Evolutionary conservation across 768 basidiomycete genomes (phyloP), one percentile per base, ranked within the genome.

Genomic region (Coprinellus micaceus): DNA sequence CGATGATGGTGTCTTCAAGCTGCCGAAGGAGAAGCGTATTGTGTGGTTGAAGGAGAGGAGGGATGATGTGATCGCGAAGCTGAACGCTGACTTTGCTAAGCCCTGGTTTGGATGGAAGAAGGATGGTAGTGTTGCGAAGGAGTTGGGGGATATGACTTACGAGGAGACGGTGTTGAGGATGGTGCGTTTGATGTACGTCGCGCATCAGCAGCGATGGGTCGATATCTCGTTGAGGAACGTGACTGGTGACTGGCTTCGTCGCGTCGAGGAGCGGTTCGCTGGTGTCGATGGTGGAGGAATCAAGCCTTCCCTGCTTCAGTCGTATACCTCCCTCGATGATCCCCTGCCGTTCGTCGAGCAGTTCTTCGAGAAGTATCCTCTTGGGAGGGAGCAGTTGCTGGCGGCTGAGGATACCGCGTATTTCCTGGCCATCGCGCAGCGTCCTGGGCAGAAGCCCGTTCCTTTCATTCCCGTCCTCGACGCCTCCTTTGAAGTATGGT

Each of bases 61-160:
- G 64, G 86, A 89, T 56, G 94, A 96, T 66, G 82, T 98, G 44
- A 95, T 99, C 64, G 81, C 74, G 44, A 94, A 94, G 69, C 77
- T 99, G 57, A 98, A 99, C 81, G 85, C 80, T 66, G 91, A 98
- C 75, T 98, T 98, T 71, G 83, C 89, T 53, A 99, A 98, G 81
- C 89, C 89, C 0, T 94, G 94, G 94, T 99, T 99, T 67, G 93
- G 91, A 17, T 88, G 87, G 83, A 98, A 97, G 86, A 94, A 94
- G 74, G 90, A 91, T 69, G 94, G 85, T 0, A 79, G 71, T 19
- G 83, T 91, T 60, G 91, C 90, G 36, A 84, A 85, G 54, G 93
- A 96, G 68, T 78, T 99, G 49, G 83, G 86, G 25, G 93, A 97
- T 65, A 98, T 99, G 97, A 98, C 96, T 12, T 99, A 99, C 71